A percentile compares a stretch with the other conserved stretches of the same genome.
phyloP scores from a whole-genome alignment of 192 early-diverging fungal genomes.

The Podila horticola region DNA sequence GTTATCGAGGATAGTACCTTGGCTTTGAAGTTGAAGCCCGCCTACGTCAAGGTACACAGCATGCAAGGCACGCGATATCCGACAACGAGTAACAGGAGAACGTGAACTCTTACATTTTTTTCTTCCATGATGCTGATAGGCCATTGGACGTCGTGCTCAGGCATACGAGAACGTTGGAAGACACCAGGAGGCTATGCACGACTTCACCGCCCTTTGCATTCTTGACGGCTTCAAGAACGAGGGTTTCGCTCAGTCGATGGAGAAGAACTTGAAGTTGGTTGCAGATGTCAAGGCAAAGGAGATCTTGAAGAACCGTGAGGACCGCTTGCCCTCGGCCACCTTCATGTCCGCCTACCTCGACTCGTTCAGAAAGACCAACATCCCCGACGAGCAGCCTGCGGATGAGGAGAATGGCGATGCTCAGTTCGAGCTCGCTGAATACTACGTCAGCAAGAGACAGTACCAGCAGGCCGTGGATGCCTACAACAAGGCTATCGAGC shows the following conservation, averaged over 20 bases:
- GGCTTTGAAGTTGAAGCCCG: constrained; percentile 83
- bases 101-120: not conserved
- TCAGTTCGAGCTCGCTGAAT: constrained; percentile 66
- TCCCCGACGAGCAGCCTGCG: constrained; percentile 31
- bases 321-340: constrained; percentile 87
- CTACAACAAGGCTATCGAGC: constrained; percentile 73
- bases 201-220: constrained; percentile 93
- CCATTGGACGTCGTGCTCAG: constrained; percentile 64
- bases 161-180: constrained; percentile 65
- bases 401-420: constrained; percentile 55
- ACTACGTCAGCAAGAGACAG: constrained; percentile 57
- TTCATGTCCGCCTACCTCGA: constrained; percentile 96
- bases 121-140: constrained; percentile 4
- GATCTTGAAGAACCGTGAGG: constrained; percentile 66
- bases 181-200: constrained; percentile 67
- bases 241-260: constrained; percentile 78
- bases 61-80: constrained; percentile 23
- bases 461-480: constrained; percentile 71
- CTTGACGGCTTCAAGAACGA: constrained; percentile 95
- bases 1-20: constrained; percentile 89
- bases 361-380: constrained; percentile 70
- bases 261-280: constrained; percentile 88
- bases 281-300: constrained; percentile 82
- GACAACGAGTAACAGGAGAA: no score
- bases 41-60: constrained; percentile 82